Conservation (phyloP, 371 early-diverging fungal genomes). For the Haplosporangium sp. region DNA sequence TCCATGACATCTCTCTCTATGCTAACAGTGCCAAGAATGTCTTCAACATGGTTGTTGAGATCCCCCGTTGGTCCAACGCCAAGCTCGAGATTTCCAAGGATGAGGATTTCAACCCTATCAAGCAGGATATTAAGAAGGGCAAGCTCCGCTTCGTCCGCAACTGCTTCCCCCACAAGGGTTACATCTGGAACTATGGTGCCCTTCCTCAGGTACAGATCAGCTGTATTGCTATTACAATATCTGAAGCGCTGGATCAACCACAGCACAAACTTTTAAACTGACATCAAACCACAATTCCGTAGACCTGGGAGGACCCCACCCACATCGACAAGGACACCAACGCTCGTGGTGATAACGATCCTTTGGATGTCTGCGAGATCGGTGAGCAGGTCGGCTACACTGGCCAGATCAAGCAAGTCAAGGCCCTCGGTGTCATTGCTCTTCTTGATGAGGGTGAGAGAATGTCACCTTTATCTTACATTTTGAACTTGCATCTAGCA, state of each 20-base stretch:
- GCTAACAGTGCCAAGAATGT: conserved; percentile 85
- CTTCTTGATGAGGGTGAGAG: conserved; percentile 92
- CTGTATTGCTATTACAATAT: neutral
- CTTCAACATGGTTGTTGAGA: conserved; percentile 98
- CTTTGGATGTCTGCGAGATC: conserved; percentile 98
- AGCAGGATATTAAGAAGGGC: conserved; percentile 99
- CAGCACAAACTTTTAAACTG: neutral
- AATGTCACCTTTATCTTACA: neutral
- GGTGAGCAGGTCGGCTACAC: conserved; percentile 88
- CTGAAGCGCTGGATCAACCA: neutral
- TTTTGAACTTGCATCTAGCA: no score
- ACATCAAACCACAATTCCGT: neutral
- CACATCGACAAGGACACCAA: conserved; percentile 87
- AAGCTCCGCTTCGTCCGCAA: conserved; percentile 98
- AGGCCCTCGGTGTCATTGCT: conserved; percentile 98
- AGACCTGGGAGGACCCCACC: conserved; percentile 99
- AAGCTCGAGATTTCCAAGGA: conserved; percentile 98
- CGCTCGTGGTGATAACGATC: conserved; percentile 97
- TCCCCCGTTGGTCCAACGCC: conserved; percentile 99
- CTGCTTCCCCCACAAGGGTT: conserved; percentile 99
- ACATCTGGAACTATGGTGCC: conserved; percentile 99
- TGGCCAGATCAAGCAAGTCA: conserved; percentile 99
- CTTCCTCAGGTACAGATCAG: conserved; percentile 82
- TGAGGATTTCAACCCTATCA: conserved; percentile 97
- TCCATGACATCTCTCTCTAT: conserved; percentile 99